Evolutionary conservation across 1,139 yeast species (phyloP).

Genomic region (Ogataea hybrid): DNA sequence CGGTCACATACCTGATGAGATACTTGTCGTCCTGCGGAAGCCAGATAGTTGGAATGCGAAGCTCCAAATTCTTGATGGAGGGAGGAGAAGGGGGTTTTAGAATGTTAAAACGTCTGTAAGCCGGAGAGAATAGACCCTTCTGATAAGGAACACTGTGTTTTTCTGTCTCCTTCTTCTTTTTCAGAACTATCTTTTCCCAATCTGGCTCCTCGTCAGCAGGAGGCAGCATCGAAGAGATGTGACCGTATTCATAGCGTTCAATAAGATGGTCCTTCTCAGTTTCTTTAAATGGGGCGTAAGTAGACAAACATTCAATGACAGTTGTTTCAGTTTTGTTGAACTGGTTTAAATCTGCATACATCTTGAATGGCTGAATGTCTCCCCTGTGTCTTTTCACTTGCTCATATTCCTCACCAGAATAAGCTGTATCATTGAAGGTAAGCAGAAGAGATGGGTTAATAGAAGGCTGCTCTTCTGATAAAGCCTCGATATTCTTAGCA

Average conservation of each 20-base stretch:
- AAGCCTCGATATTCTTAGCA: too few species aligned
- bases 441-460: slow-evolving; percentile 30
- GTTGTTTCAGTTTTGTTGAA: slow-evolving; percentile 55
- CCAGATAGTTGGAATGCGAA: slow-evolving; percentile 93
- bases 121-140: slow-evolving; percentile 55
- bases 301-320: slow-evolving; percentile 52
- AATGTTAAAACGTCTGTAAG: slow-evolving; percentile 58
- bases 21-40: slow-evolving; percentile 87
- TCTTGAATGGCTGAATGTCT: slow-evolving; percentile 51
- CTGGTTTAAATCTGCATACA: slow-evolving; percentile 50
- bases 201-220: slow-evolving; percentile 56
- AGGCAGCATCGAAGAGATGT: slow-evolving; percentile 61
- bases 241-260: slow-evolving; percentile 32
- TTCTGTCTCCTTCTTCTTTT: slow-evolving; percentile 44
- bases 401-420: neutral
- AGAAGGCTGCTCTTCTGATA: slow-evolving; percentile 10
- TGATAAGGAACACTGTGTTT: slow-evolving; percentile 38
- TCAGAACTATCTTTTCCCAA: slow-evolving; percentile 60
- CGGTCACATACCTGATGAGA: slow-evolving; percentile 77
- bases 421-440: slow-evolving; percentile 1
- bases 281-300: slow-evolving; percentile 50
- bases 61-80: slow-evolving; percentile 69
- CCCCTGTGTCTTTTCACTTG: neutral
- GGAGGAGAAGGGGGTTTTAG: slow-evolving; percentile 91
- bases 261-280: slow-evolving; percentile 34